Percentiles rank a stretch among this genome's conserved stretches.
These are phyloP conservation scores for Zymoseptoria crescenta DNA, from an alignment of 2,329 filamentous ascomycete genomes.

Conservation along the genomic window DNA sequence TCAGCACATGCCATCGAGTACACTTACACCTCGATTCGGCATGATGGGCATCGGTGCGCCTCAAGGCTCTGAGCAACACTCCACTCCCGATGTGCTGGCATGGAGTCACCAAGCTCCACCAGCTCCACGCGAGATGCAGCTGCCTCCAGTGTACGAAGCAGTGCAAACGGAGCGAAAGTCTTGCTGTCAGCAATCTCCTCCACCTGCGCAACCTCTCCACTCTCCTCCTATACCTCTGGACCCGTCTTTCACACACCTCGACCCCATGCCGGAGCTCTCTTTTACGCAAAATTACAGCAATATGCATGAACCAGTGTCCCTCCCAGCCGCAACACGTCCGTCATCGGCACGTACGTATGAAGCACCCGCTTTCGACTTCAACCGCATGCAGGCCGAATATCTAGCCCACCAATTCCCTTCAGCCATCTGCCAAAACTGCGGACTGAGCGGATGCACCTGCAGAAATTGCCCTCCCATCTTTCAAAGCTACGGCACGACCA, in stretches of 20 bases:
- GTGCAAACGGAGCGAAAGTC: constrained; percentile 12
- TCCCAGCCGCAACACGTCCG: constrained; percentile 6
- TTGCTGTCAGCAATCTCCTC: constrained; percentile 21
- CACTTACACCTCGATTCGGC: constrained; percentile 23
- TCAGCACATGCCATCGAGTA: constrained; percentile 6
- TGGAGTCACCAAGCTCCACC: constrained; percentile 22
- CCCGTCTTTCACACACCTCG: constrained; percentile 2
- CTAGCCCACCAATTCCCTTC: constrained; percentile 25
- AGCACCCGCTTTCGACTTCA: constrained; percentile 19
- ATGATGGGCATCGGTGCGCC: constrained; percentile 27
- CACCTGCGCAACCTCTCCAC: constrained; percentile 5
- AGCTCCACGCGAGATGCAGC: constrained; percentile 17
- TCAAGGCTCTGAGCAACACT: constrained; percentile 12
- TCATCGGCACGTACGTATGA: constrained; percentile 10
- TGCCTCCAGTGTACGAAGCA: constrained; percentile 9
- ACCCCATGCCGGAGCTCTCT: constrained; percentile 5
- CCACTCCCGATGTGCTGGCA: constrained; percentile 15
- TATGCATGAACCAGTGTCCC: background rate
- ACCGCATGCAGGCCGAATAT: constrained; percentile 22
- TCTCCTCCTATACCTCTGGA: constrained; percentile 6
- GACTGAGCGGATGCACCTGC: constrained; percentile 28
- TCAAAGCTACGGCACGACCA: constrained; percentile 23
- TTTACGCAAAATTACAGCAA: constrained; percentile 2
- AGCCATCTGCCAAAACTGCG: constrained; percentile 30
- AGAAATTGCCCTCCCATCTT: constrained; percentile 27